phyloP scores from a whole-genome alignment of 108 stramenopile genomes.

The Asterionellopsis glacialis region DNA sequence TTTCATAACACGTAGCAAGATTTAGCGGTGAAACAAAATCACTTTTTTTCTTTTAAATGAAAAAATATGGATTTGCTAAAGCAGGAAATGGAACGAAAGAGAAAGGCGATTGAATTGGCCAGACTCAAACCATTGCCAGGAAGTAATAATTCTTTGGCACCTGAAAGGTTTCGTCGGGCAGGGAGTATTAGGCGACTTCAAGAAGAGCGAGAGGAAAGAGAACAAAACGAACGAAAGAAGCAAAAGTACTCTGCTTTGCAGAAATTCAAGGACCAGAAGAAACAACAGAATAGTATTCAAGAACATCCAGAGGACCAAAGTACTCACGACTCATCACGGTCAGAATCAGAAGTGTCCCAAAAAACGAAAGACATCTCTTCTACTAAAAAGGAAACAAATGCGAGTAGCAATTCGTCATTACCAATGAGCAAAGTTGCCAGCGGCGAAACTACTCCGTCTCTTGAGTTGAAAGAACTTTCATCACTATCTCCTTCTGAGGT shows the following conservation, averaged over 20 bases:
- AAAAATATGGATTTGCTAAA: constrained; percentile 50
- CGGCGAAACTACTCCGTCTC: too few relatives aligned
- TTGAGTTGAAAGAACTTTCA: too few relatives aligned
- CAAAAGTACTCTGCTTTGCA: neutral
- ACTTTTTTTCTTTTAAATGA: neutral
- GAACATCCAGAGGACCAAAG: too few relatives aligned
- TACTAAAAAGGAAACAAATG: neutral
- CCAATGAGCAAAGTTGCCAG: neutral
- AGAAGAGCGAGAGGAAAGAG: constrained; percentile 49
- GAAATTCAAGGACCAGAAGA: neutral
- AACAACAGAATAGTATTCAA: neutral
- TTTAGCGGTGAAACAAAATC: too few relatives aligned
- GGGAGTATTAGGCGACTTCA: constrained; percentile 45
- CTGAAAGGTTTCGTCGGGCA: constrained; percentile 40
- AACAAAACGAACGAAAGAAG: constrained; percentile 11
- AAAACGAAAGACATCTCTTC: neutral
- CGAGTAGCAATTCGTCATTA: neutral
- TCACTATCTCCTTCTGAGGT: constrained; percentile 9
- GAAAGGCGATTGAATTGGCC: constrained; percentile 32
- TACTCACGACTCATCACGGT: neutral
- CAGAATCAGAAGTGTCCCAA: neutral
- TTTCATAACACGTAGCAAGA: too few relatives aligned
- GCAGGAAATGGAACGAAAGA: constrained; percentile 59
- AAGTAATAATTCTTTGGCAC: neutral
- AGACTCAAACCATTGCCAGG: constrained; percentile 12